These are phyloP conservation scores for Cryomyces minteri DNA, from an alignment of 495 filamentous ascomycete species.

Conservation along the genomic window DNA sequence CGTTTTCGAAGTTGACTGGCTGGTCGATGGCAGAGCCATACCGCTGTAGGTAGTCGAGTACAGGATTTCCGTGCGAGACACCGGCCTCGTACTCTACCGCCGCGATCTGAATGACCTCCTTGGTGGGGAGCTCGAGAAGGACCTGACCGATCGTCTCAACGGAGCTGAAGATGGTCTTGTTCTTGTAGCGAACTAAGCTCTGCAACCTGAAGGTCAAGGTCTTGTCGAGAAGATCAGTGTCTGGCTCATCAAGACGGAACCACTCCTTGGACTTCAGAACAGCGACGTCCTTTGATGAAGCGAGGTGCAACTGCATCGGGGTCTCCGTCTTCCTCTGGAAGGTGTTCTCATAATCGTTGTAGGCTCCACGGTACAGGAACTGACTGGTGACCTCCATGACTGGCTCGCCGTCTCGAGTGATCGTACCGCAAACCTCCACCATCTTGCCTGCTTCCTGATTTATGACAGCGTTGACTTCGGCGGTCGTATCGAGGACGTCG, in stretches of 20 bases:
- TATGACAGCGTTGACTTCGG: slow-evolving; percentile 92
- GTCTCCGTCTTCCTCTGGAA: slow-evolving; percentile 95
- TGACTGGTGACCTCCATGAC: slow-evolving; percentile 98
- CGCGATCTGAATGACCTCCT: slow-evolving; percentile 91
- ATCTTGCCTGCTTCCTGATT: slow-evolving; percentile 98
- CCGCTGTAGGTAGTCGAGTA: slow-evolving; percentile 87
- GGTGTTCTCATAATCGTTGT: slow-evolving; percentile 89
- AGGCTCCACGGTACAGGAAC: slow-evolving; percentile 86
- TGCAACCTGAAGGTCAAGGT: slow-evolving; percentile 94
- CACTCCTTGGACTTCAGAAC: slow-evolving; percentile 91
- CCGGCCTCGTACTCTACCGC: slow-evolving; percentile 88
- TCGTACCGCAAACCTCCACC: slow-evolving; percentile 96
- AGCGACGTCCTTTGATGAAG: slow-evolving; percentile 74
- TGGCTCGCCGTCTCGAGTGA: slow-evolving; percentile 64
- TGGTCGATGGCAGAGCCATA: slow-evolving; percentile 90
- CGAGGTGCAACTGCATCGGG: slow-evolving; percentile 83
- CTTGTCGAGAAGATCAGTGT: slow-evolving; percentile 71
- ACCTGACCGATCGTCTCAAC: slow-evolving; percentile 90
- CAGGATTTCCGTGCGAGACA: slow-evolving; percentile 82
- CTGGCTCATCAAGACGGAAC: slow-evolving; percentile 69
- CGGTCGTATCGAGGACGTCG: slow-evolving; percentile 80
- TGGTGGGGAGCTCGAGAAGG: slow-evolving; percentile 84
- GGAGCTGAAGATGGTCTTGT: slow-evolving; percentile 76
- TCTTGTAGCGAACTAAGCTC: slow-evolving; percentile 83
- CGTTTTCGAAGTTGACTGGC: slow-evolving; percentile 90